Evolutionary conservation across 2,329 filamentous ascomycete genomes (phyloP).

Genomic region (Pseudocercospora vitis): DNA sequence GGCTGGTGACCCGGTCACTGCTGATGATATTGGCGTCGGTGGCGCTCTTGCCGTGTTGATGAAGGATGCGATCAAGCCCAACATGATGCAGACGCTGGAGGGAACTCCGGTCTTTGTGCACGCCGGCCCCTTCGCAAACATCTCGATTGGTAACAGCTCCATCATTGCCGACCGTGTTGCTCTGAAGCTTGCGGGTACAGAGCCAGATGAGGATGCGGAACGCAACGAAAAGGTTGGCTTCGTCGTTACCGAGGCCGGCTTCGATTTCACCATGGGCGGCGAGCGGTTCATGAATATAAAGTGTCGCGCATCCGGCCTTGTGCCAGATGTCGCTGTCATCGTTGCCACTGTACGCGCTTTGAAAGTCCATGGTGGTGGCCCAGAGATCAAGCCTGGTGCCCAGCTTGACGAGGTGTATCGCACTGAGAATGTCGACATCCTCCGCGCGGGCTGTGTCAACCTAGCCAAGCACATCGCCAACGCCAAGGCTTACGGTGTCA

Average conservation of each 20-base stretch:
- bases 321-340: conserved; percentile 89
- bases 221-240: conserved; percentile 81
- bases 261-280: conserved; percentile 99
- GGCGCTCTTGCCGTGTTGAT: conserved; percentile 92
- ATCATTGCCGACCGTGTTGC: conserved; percentile 94
- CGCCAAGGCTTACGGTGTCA: conserved; percentile 83
- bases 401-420: conserved; percentile 84
- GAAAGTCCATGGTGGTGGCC: conserved; percentile 95
- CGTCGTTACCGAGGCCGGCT: conserved; percentile 94
- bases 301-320: conserved; percentile 88
- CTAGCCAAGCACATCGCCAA: conserved; percentile 93
- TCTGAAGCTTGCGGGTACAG: conserved; percentile 91
- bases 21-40: conserved; percentile 89
- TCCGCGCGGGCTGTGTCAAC: conserved; percentile 89
- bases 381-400: conserved; percentile 86
- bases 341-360: conserved; percentile 93
- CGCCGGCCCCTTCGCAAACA: conserved; percentile 96
- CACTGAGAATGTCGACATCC: conserved; percentile 88
- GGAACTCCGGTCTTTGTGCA: conserved; percentile 97
- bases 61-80: conserved; percentile 98
- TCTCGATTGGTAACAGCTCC: conserved; percentile 94
- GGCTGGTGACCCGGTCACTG: conserved; percentile 86
- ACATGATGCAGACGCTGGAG: conserved; percentile 96
- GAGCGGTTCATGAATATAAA: conserved; percentile 99
- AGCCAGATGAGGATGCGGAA: conserved; percentile 73